A percentile compares a stretch with the other conserved stretches of the same genome.
These are phyloP conservation scores for Thielaviopsis euricoi DNA, from an alignment of 2,329 filamentous ascomycete genomes.

Conservation along the genomic window DNA sequence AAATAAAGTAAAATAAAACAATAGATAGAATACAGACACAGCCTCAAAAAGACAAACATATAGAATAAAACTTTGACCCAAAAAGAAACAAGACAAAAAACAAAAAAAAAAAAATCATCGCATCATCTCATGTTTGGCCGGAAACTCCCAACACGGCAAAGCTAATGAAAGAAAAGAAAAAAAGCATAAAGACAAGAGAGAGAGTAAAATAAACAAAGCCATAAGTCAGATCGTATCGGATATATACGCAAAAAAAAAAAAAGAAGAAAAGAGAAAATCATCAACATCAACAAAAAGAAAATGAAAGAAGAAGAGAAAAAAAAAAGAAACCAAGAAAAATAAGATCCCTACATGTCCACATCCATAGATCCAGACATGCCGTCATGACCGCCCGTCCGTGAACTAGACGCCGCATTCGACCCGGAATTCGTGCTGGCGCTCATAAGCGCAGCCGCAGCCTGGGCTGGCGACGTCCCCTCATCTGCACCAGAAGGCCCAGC, in stretches of 20 bases:
- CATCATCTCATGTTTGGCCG: neutral
- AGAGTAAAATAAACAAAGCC: neutral
- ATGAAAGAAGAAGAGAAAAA: conserved; percentile 8
- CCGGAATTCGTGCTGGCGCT: neutral
- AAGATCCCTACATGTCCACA: neutral
- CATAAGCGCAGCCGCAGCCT: neutral
- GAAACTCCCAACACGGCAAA: neutral
- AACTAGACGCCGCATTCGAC: neutral
- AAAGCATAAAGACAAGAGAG: neutral
- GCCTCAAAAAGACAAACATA: neutral
- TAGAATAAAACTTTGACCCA: neutral
- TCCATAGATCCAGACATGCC: conserved; percentile 1
- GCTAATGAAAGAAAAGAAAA: neutral
- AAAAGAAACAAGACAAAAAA: neutral
- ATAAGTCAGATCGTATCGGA: neutral
- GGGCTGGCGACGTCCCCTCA: no score
- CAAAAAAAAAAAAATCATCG: neutral
- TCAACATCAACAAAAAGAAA: neutral
- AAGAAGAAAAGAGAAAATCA: neutral
- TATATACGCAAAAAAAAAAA: neutral
- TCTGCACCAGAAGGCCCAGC: neutral
- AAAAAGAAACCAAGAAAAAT: conserved; percentile 8
- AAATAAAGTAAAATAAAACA: no score
- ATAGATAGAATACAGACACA: neutral
- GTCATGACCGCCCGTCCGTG: neutral